Evolutionary conservation across 192 early-diverging fungal genomes (phyloP).

Genomic region (Linnemannia hyalina): DNA sequence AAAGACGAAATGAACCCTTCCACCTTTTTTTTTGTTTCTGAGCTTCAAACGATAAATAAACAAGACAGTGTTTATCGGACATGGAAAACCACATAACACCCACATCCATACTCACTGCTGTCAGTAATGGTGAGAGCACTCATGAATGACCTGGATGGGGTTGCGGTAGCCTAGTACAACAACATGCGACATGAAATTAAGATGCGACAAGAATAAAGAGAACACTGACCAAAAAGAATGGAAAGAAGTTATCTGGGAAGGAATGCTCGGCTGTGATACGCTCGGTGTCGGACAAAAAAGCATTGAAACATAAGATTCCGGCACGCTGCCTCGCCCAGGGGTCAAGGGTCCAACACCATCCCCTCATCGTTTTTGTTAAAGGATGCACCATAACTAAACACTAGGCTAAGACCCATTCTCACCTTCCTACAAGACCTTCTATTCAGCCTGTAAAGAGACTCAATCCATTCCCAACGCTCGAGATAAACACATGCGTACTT

Average conservation of each 20-base stretch:
- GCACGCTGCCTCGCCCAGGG: neutral
- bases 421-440: neutral
- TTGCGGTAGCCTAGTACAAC: no score
- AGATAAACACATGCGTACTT: no score
- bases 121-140: neutral
- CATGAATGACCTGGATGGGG: no score
- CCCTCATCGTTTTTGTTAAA: neutral
- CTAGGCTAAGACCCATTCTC: neutral
- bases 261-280: neutral
- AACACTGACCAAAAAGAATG: neutral
- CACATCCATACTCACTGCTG: neutral
- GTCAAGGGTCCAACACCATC: neutral
- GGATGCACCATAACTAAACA: neutral
- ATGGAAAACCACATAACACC: neutral
- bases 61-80: neutral
- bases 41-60: neutral
- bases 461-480: neutral
- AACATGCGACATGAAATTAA: no score
- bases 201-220: neutral
- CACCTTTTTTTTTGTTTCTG: neutral
- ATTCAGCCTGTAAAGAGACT: neutral
- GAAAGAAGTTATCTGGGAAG: neutral
- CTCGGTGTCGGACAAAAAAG: neutral
- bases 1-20: neutral
- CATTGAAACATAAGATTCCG: neutral